Conservation (phyloP, 148 eudicot species). For the Nepenthes mirabilis region DNA sequence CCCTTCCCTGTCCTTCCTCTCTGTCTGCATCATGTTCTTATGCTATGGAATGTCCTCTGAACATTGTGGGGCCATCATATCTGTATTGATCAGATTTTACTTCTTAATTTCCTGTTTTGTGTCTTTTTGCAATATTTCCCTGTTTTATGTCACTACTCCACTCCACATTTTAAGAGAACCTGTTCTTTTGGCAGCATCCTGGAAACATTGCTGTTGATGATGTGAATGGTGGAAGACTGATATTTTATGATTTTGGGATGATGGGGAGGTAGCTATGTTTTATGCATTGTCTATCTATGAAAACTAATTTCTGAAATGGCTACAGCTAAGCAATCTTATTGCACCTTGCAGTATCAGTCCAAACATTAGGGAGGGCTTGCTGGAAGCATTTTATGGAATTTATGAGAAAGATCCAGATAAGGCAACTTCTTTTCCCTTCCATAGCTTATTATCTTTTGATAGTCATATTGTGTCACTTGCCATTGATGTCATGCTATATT, state of each 20-base stretch:
- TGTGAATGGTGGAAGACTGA: conserved; percentile 95
- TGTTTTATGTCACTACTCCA: too few species aligned
- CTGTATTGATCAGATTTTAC: background rate
- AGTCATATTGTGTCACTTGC: background rate
- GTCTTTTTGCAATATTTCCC: too few species aligned
- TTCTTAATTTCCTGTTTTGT: background rate
- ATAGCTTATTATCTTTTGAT: background rate
- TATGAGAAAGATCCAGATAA: conserved; percentile 94
- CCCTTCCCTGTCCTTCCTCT: background rate
- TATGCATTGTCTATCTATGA: background rate
- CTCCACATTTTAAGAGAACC: background rate
- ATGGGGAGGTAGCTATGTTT: conserved; percentile 74
- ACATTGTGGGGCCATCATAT: background rate
- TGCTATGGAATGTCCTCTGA: background rate
- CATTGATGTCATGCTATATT: background rate
- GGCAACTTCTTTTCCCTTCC: conserved; percentile 23
- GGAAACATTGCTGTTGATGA: conserved; percentile 99
- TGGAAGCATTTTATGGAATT: conserved; percentile 89
- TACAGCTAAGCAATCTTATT: background rate
- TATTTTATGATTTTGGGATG: conserved; percentile 99
- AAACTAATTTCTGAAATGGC: background rate
- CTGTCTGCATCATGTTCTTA: background rate
- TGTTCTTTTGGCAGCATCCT: conserved; percentile 60
- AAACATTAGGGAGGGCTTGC: conserved; percentile 87
- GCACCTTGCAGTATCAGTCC: conserved; percentile 68